Percentiles rank a stretch among this genome's conserved stretches.
These are phyloP conservation scores for Alternaria panax DNA, from an alignment of 2,329 filamentous ascomycete species.

Conservation along the genomic window DNA sequence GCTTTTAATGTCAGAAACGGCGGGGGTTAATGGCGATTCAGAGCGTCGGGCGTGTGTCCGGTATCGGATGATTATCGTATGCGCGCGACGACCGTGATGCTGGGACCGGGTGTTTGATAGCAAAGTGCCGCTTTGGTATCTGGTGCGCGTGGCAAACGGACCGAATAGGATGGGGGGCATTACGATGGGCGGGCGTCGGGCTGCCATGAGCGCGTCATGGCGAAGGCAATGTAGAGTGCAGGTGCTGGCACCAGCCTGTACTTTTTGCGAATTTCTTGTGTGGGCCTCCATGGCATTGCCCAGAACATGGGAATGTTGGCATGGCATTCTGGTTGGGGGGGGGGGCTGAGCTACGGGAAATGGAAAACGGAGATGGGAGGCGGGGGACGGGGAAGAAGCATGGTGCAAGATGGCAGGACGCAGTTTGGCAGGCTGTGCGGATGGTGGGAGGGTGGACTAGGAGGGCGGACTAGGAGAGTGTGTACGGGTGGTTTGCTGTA, in stretches of 20 bases:
- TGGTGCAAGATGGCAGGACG: neutral
- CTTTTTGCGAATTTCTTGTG: neutral
- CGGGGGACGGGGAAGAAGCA: neutral
- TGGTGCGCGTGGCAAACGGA: conserved; percentile 3
- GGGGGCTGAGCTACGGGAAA: neutral
- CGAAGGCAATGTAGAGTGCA: neutral
- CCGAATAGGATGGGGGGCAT: neutral
- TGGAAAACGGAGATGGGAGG: neutral
- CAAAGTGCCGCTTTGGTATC: neutral
- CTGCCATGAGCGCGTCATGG: conserved; percentile 1
- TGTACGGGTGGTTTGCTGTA: too few species aligned
- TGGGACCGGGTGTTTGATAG: conserved; percentile 1
- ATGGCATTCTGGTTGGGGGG: neutral
- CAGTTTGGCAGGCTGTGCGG: too few species aligned
- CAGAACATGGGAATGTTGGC: neutral
- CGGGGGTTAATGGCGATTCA: neutral
- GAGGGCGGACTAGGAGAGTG: neutral
- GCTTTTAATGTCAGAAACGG: conserved; percentile 12
- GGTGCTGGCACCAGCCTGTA: neutral
- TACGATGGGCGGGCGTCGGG: conserved; percentile 1
- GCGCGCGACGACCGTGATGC: neutral
- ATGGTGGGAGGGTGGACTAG: too few species aligned
- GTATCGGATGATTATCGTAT: neutral
- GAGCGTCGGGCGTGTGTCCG: neutral
- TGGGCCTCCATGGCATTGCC: neutral